Conservation (phyloP, 768 basidiomycete species). For the Lactarius vividus region DNA sequence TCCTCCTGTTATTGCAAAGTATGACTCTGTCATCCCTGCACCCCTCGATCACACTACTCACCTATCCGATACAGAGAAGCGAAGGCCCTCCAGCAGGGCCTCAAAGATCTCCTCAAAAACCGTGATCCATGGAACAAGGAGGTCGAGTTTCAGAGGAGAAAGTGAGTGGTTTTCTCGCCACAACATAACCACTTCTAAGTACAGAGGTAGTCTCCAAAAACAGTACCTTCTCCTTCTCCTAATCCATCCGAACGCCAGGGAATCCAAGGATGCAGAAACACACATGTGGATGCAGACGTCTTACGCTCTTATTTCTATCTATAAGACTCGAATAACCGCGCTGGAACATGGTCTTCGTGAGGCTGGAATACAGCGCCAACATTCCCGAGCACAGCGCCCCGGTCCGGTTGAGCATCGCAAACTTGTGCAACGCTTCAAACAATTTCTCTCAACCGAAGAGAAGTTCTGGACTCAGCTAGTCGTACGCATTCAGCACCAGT, state of each 20-base stretch:
- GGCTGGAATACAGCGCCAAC: conserved; percentile 35
- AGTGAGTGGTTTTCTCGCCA: conserved; percentile 48
- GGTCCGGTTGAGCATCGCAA: conserved; percentile 83
- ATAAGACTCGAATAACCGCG: conserved; percentile 69
- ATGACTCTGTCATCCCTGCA: conserved; percentile 20
- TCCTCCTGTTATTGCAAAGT: conserved; percentile 41
- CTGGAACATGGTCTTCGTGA: conserved; percentile 47
- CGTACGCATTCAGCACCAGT: conserved; percentile 68
- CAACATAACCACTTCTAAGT: conserved; percentile 27
- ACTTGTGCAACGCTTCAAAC: conserved; percentile 81
- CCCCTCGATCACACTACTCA: conserved; percentile 24
- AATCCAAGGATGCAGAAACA: conserved; percentile 76
- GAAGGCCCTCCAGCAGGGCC: conserved; percentile 64
- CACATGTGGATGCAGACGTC: conserved; percentile 94
- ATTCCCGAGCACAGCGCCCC: conserved; percentile 42
- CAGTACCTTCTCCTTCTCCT: conserved; percentile 69
- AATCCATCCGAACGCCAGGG: conserved; percentile 62
- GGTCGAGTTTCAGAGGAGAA: conserved; percentile 82
- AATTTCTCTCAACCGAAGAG: conserved; percentile 88
- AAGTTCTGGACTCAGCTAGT: conserved; percentile 87
- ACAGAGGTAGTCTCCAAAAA: conserved; percentile 55
- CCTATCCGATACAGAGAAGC: conserved; percentile 58
- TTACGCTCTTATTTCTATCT: conserved; percentile 77
- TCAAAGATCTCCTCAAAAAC: conserved; percentile 73
- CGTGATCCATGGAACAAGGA: conserved; percentile 82